Evolutionary conservation across 345 rosid species (phyloP).

Genomic region (Camelina hispida): DNA sequence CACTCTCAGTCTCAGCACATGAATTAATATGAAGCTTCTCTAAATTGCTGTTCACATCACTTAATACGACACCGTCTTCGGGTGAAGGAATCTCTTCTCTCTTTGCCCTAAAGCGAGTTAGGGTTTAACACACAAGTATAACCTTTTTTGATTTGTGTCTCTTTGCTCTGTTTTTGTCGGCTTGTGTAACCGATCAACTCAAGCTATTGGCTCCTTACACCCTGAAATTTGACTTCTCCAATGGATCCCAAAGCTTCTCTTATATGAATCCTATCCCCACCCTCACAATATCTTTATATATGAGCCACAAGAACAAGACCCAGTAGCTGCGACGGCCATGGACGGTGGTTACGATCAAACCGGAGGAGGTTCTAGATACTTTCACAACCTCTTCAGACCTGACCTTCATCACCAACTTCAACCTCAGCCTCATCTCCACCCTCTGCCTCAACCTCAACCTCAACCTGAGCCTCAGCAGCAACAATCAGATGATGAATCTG

Average conservation of each 20-base stretch:
- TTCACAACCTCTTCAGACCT: constrained; percentile 56
- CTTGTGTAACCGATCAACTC: constrained; percentile 48
- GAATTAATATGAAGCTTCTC: constrained; percentile 36
- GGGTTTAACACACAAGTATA: constrained; percentile 43
- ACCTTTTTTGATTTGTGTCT: constrained; percentile 38
- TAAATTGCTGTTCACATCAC: constrained; percentile 5
- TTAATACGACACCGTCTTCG: constrained; percentile 36
- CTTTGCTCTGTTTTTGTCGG: constrained; percentile 45
- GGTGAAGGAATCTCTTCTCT: constrained; percentile 37
- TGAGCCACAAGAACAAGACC: constrained; percentile 32
- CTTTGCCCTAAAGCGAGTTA: constrained; percentile 44
- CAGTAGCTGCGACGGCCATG: constrained; percentile 41
- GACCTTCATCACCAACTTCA: constrained; percentile 51
- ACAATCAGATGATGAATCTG: constrained; percentile 47
- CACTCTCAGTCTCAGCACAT: constrained; percentile 31
- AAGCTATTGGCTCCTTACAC: constrained; percentile 43
- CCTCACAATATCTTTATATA: constrained; percentile 25
- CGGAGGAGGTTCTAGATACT: constrained; percentile 44
- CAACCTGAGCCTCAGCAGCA: constrained; percentile 33
- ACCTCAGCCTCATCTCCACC: constrained; percentile 32
- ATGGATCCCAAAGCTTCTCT: constrained; percentile 33
- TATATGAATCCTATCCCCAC: constrained; percentile 30
- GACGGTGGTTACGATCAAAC: constrained; percentile 47
- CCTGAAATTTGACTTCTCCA: constrained; percentile 42
- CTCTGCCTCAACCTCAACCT: constrained; percentile 8